Base-by-base conservation (phyloP, 2,329 filamentous ascomycete species). In the Blastomyces gilchristii region DNA sequence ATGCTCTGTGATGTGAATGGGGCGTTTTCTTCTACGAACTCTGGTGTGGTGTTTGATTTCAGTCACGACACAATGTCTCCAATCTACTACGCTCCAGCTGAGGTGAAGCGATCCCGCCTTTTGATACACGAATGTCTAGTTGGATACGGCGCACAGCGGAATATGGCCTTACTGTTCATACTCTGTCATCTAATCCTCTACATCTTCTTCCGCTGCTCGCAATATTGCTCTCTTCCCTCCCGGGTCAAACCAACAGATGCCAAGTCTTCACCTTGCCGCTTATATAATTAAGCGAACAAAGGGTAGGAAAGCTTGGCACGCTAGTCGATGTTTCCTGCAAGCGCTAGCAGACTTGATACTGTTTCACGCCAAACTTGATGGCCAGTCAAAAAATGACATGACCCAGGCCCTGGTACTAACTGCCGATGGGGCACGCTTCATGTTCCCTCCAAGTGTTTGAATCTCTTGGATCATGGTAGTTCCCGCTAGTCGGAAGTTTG, bases 1-100 rank as follows among this genome's bases (percentile, higher is more conserved):
- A 65, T 99, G 94, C 75, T 74, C 73, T 56, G 72, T 95, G 53
- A 97, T 97, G 91, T 97, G 76, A 82, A 62, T 11, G 22, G 22
- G 39, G 25, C 12, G n/a, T 49, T 41, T 11, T 59, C 41, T 18
- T 45, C 3, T 4, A 45, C 41, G 41, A 3, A 18, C 41, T 1
- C 16, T 7, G 1, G 14, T 45, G 16, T 45, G 14, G 16, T 45
- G 12, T 43, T 43, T 16, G 16, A 43, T 16, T 8, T 7, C 34
- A 37, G 34, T 7, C 34, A 9, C 34, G 7, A 37, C 34, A 37
- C 34, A 8, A 7, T 37, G 34, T 8, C 34, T 37, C 7, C 34
- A 4, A 4, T 31, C 2, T 31, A 37, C 8, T 37, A 37, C 34
- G 8, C 34, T 34, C 7, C 34, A 34, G 34, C 34, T 43, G 12